Evolutionary conservation across 495 filamentous ascomycete genomes (phyloP), one percentile per base, ranked within the genome.

Genomic region (Penicillium psychrofluorescens): DNA sequence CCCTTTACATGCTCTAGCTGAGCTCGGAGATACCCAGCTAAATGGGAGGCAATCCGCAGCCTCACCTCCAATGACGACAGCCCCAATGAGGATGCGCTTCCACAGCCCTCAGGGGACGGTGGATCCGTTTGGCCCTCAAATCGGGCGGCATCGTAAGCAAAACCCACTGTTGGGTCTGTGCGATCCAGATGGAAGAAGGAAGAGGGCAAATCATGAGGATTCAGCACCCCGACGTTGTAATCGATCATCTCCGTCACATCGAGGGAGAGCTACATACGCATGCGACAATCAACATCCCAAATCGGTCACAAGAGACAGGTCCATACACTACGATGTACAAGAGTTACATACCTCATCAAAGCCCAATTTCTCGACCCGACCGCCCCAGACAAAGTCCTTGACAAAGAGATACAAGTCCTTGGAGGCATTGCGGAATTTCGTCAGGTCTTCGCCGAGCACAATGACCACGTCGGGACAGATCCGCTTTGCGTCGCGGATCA

Each of bases 241-340:
- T 81, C 73, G 35, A 95, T 68, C 48, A 95, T 80, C 50, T 95
- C 89, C 12, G 87, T 88, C 22, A 89, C 84, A 52, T 96, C 90
- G 52, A 85, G 64, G 48, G 76, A 87, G 8, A 83, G 74, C 68
- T 79, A 51, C 37, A 16, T 16, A 16, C 15, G 15, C 1, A 16
- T 16, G 15, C 15, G 15, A 16, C 15, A 16, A 16, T 16, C 15
- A 16, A 16, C 15, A 16, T 16, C 15, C 47, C 47, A 54, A 48
- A 30, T 30, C 8, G 36, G 34, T 33, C 36, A n/a, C 13, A 14
- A 12, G 41, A 40, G 45, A 32, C 14, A 16, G 15, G 15, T 4
- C 15, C 4, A 38, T 32, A 43, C 33, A 22, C 42, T 10, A 29
- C 29, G 11, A n/a, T 6, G 12, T 28, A 11, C n/a, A 11, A 44